These are phyloP conservation scores for Elaeis guineensis DNA, from an alignment of 176 grass and related monocot genomes.

Conservation along the genomic window DNA sequence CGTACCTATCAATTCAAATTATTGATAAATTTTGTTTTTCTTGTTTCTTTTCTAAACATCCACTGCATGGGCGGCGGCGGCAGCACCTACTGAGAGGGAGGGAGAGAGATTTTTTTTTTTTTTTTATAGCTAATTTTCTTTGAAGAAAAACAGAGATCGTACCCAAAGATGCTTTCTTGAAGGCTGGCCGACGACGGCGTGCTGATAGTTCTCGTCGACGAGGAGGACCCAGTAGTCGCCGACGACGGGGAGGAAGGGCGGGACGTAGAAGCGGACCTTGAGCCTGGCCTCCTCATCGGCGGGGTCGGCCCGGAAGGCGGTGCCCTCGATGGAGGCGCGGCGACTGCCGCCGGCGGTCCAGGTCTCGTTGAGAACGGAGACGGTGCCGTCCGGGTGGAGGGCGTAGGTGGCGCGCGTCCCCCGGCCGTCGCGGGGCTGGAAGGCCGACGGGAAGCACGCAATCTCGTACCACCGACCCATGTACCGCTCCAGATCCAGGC, in stretches of 20 bases:
- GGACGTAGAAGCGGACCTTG: slow-evolving; percentile 98
- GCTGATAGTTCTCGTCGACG: too few relatives aligned
- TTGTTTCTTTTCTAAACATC: too few relatives aligned
- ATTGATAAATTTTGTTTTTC: too few relatives aligned
- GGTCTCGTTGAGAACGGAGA: slow-evolving; percentile 89
- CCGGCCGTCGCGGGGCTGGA: slow-evolving; percentile 68
- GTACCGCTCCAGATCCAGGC: slow-evolving; percentile 59
- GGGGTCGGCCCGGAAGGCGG: slow-evolving; percentile 68
- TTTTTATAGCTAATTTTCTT: too few relatives aligned
- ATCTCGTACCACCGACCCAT: slow-evolving; percentile 98
- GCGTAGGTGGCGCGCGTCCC: slow-evolving; percentile 72
- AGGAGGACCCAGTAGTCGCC: too few relatives aligned
- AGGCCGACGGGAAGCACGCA: slow-evolving; percentile 56
- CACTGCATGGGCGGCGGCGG: too few relatives aligned
- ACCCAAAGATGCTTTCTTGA: slow-evolving; percentile 30
- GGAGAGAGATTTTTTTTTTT: too few relatives aligned
- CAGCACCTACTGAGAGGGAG: too few relatives aligned
- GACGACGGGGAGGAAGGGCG: slow-evolving; percentile 53
- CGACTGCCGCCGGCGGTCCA: slow-evolving; percentile 42
- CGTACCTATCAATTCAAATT: too few relatives aligned
- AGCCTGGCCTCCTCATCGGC: slow-evolving; percentile 78
- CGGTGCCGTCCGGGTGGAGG: slow-evolving; percentile 57
- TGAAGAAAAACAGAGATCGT: not conserved
- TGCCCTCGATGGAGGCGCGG: slow-evolving; percentile 68
- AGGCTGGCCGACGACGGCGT: too few relatives aligned